Evolutionary conservation across 306 rosid species (phyloP).

Genomic region (Canavalia ensiformis): DNA sequence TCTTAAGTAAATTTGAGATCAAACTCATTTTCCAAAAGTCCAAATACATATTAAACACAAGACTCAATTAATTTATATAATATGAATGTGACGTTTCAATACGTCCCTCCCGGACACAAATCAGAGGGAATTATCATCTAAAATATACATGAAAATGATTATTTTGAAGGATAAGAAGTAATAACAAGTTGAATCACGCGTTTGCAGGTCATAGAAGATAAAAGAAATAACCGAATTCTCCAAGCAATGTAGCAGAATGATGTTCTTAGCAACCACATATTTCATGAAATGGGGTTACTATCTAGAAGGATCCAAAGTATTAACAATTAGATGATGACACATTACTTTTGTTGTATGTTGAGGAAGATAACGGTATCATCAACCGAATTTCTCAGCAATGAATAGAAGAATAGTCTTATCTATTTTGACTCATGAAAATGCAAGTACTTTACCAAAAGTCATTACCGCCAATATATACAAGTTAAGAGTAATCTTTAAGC

Average conservation of each 20-base stretch:
- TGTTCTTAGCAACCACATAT: background rate
- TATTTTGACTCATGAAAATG: background rate
- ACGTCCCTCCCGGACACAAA: too few species aligned
- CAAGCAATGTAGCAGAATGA: background rate
- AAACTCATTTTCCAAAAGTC: too few species aligned
- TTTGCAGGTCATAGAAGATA: background rate
- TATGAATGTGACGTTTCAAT: too few species aligned
- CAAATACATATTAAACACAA: too few species aligned
- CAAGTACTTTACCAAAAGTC: background rate
- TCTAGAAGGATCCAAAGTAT: background rate
- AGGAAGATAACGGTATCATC: background rate
- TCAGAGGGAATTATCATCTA: too few species aligned
- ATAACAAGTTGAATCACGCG: too few species aligned
- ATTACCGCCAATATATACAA: background rate
- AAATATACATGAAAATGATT: too few species aligned
- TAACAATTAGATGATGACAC: background rate
- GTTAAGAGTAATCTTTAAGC: background rate
- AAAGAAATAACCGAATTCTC: background rate
- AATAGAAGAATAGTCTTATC: background rate
- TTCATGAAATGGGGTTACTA: background rate
- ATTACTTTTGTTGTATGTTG: background rate
- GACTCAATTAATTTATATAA: too few species aligned
- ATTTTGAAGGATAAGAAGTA: too few species aligned
- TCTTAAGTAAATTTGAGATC: too few species aligned
- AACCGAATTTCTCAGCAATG: background rate